Conservation (phyloP, 2,329 filamentous ascomycete species). For the Rutstroemia sp. region DNA sequence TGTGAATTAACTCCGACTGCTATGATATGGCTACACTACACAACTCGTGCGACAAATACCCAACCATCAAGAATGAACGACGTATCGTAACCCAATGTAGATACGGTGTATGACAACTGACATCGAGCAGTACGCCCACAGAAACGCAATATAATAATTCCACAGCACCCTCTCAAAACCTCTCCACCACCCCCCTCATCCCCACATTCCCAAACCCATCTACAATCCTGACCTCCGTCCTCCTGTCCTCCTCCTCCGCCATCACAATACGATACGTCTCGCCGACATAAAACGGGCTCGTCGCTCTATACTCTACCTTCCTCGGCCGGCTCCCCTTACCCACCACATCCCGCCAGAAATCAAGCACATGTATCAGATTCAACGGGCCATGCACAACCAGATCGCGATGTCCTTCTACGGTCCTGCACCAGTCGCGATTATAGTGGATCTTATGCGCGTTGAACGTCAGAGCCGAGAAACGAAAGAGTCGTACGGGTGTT, state of each 20-base stretch:
- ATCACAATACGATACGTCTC: slow-evolving; percentile 39
- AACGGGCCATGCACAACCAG: slow-evolving; percentile 76
- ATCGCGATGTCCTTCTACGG: slow-evolving; percentile 52
- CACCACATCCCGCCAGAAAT: slow-evolving; percentile 51
- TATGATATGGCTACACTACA: too few species aligned
- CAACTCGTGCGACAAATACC: too few species aligned
- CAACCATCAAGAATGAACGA: too few species aligned
- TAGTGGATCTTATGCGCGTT: slow-evolving; percentile 85
- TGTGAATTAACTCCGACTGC: too few species aligned
- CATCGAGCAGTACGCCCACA: too few species aligned
- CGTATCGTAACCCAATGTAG: too few species aligned
- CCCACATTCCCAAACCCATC: slow-evolving; percentile 25
- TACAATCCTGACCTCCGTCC: slow-evolving; percentile 21
- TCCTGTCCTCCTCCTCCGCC: slow-evolving; percentile 29
- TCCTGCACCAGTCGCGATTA: slow-evolving; percentile 45
- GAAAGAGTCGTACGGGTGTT: slow-evolving; percentile 47
- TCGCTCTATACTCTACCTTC: slow-evolving; percentile 40
- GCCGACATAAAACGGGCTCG: slow-evolving; percentile 41
- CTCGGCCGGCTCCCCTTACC: slow-evolving; percentile 25
- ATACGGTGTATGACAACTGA: too few species aligned
- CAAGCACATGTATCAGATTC: slow-evolving; percentile 64
- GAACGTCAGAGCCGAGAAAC: slow-evolving; percentile 78
- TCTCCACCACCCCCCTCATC: slow-evolving; percentile 28
- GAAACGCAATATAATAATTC: too few species aligned
- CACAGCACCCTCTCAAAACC: not conserved